phyloP scores from a whole-genome alignment of 768 basidiomycete species.

The Boletus barrowsii region DNA sequence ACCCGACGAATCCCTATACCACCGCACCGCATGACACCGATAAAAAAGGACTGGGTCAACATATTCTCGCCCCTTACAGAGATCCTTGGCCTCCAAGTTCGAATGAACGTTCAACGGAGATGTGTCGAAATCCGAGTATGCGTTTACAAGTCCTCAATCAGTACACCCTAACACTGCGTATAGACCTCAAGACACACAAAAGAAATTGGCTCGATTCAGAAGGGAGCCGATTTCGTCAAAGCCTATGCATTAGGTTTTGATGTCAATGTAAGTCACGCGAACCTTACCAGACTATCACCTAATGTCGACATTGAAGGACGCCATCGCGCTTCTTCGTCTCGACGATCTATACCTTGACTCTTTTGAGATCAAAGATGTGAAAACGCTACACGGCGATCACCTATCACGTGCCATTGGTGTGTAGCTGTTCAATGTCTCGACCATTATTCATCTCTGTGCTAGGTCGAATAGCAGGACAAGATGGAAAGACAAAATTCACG shows the following conservation, averaged over 20 bases:
- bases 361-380: constrained; percentile 99
- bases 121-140: constrained; percentile 91
- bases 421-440: constrained; percentile 9
- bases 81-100: constrained; percentile 89
- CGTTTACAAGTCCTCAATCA: constrained; percentile 5
- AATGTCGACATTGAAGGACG: constrained; percentile 57
- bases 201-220: constrained; percentile 90
- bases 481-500: constrained; percentile 97
- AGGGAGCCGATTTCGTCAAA: constrained; percentile 95
- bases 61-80: constrained; percentile 95
- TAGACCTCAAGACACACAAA: constrained; percentile 95
- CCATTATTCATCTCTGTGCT: constrained; percentile 8
- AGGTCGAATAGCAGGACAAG: constrained; percentile 98
- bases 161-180: background rate
- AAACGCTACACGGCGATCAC: constrained; percentile 96
- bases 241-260: constrained; percentile 95
- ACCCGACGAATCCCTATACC: constrained; percentile 88
- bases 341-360: constrained; percentile 98
- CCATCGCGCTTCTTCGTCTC: constrained; percentile 89
- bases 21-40: constrained; percentile 94
- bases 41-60: constrained; percentile 95
- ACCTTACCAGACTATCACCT: background rate
- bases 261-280: constrained; percentile 66
- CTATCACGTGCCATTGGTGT: constrained; percentile 94
- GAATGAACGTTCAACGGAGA: constrained; percentile 92